Evolutionary conservation across 2,329 filamentous ascomycete species (phyloP).

Genomic region (Septoria petroselini): DNA sequence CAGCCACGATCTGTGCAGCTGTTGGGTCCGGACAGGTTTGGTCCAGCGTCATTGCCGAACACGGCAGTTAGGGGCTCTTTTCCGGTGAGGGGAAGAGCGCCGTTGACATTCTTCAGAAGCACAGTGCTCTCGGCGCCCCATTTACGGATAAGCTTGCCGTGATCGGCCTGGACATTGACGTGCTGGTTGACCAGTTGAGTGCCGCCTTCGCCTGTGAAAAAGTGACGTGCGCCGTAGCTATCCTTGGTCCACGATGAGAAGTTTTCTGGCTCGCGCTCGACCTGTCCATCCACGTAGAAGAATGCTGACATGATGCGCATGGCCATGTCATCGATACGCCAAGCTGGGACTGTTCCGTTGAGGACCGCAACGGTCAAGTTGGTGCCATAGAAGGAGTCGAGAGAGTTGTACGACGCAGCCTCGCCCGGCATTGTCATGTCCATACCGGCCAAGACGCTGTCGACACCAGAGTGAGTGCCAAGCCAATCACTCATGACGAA

Average conservation of each 20-base stretch:
- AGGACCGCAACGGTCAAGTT: constrained; percentile 36
- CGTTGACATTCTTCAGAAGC: constrained; percentile 62
- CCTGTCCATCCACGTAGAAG: constrained; percentile 52
- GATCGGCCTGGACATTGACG: constrained; percentile 73
- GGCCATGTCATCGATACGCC: constrained; percentile 37
- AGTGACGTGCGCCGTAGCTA: constrained; percentile 67
- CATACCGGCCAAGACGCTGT: constrained; percentile 32
- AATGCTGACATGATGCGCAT: constrained; percentile 40
- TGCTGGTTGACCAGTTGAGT: constrained; percentile 67
- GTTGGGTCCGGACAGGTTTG: constrained; percentile 48
- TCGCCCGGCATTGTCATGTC: constrained; percentile 54
- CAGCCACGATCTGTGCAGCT: constrained; percentile 46
- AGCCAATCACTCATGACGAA: constrained; percentile 51
- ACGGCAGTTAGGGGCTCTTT: constrained; percentile 49
- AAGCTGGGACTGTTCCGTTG: constrained; percentile 35
- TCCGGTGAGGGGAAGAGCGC: constrained; percentile 52
- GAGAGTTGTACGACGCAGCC: constrained; percentile 66
- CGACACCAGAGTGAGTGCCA: constrained; percentile 40
- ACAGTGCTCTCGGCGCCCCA: constrained; percentile 53
- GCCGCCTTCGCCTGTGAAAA: constrained; percentile 57
- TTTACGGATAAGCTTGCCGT: constrained; percentile 68
- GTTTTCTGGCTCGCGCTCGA: constrained; percentile 45
- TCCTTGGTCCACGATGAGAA: constrained; percentile 48
- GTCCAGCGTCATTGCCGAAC: constrained; percentile 51
- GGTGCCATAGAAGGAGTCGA: constrained; percentile 58